Evolutionary conservation across 225 moss, liverwort and hornwort genomes (phyloP), one percentile per base, ranked within the genome.

Genomic region (Bryum argenteum): DNA sequence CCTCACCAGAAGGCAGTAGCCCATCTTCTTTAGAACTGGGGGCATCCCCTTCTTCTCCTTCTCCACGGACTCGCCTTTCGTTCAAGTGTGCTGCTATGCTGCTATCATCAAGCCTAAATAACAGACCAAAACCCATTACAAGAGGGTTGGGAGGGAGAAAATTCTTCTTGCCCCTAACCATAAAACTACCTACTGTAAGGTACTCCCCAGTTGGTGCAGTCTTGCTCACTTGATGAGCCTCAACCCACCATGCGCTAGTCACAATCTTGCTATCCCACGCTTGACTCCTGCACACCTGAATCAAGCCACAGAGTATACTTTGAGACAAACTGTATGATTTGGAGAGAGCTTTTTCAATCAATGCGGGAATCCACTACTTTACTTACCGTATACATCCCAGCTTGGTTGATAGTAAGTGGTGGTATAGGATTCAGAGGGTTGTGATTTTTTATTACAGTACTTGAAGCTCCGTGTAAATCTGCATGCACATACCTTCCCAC

Each of bases 201-300:
- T 95, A 95, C 65, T 95, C 95, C 54, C 95, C 95, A 55, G 95
- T 92, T 48, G 95, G 95, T 79, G 92, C 95, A 71, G 95, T 92
- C 88, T 95, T 95, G 61, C 92, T 95, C 44, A 95, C 95, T 81
- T 95, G 95, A 81, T 92, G 86, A 26, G 89, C 84, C 75, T 95
- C 85, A 55, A 95, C 95, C 92, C 95, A 95, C 95, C 95, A 95
- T 14, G 95, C 95, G 79, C 95, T 95, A 37, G 95, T 95, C 41
- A 95, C 91, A 57, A 92, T 95, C 74, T 95, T 95, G 64, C 90
- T 92, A 75, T 95, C 95, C 95, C 95, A 95, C n/a, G 95, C 95
- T 87, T 91, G 92, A 85, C 95, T 95, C 77, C 95, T 85, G 72
- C 95, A 95, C 24, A 90, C 90, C 90, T 90, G 80, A 77, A 65